phyloP scores from a whole-genome alignment of 2,329 filamentous ascomycete genomes.

The Trichoderma brevicompactum region DNA sequence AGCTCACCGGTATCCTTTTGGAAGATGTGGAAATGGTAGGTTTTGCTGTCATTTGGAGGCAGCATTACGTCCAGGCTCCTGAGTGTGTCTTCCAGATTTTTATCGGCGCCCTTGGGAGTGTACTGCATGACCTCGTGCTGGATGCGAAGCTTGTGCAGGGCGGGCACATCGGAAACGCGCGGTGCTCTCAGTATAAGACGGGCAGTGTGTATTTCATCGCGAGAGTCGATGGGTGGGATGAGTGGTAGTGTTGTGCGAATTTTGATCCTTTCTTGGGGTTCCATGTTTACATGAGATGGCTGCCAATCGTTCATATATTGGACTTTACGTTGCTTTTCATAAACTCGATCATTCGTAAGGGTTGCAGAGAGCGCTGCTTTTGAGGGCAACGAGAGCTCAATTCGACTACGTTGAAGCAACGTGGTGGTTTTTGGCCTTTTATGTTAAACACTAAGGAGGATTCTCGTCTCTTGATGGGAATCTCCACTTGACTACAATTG shows the following conservation, averaged over 20 bases:
- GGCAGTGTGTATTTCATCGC: conserved; percentile 16
- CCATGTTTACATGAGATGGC: not conserved
- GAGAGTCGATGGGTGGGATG: conserved; percentile 10
- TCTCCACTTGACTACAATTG: not conserved
- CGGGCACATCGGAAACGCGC: conserved; percentile 15
- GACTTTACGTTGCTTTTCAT: too few species aligned
- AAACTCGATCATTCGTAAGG: too few species aligned
- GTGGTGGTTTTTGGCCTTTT: not conserved
- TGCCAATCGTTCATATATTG: too few species aligned
- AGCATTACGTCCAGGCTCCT: conserved; percentile 1
- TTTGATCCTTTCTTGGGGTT: not conserved
- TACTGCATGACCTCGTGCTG: conserved; percentile 16
- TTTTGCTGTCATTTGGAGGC: conserved; percentile 11
- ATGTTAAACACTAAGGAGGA: not conserved
- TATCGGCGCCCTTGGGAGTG: not conserved
- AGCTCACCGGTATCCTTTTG: conserved; percentile 9
- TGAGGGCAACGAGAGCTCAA: not conserved
- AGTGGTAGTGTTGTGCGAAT: conserved; percentile 12
- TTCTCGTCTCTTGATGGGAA: not conserved
- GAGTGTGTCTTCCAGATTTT: conserved; percentile 3
- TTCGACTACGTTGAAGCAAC: not conserved
- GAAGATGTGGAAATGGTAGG: conserved; percentile 10
- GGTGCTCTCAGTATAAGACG: conserved; percentile 10
- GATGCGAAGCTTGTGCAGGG: conserved; percentile 8
- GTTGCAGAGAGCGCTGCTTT: too few species aligned